phyloP scores from a whole-genome alignment of 2,329 filamentous ascomycete species.

The Paecilomyces sp. region DNA sequence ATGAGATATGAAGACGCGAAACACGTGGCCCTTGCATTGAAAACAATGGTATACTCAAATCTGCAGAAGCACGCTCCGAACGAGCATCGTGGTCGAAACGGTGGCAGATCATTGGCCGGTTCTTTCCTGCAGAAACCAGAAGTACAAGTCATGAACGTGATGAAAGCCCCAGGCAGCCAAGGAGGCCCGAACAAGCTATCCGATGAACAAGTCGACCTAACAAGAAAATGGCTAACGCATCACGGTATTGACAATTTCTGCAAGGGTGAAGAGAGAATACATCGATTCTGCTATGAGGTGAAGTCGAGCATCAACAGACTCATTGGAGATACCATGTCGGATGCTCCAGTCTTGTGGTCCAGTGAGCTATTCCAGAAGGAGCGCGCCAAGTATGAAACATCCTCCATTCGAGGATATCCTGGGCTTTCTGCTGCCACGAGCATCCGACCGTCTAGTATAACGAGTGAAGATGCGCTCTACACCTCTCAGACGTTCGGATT shows the following conservation, averaged over 20 bases:
- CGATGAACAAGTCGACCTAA: constrained; percentile 89
- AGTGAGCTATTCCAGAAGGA: constrained; percentile 82
- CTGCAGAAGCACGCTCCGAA: constrained; percentile 17
- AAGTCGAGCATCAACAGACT: constrained; percentile 79
- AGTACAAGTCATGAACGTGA: constrained; percentile 76
- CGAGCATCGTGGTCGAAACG: constrained; percentile 31
- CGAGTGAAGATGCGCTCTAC: constrained; percentile 35
- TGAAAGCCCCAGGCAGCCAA: constrained; percentile 74
- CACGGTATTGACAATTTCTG: constrained; percentile 88
- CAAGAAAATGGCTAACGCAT: constrained; percentile 71
- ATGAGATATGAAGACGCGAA: constrained; percentile 79
- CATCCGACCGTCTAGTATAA: constrained; percentile 36
- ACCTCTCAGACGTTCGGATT: constrained; percentile 18
- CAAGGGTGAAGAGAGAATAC: constrained; percentile 87
- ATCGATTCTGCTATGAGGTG: constrained; percentile 86
- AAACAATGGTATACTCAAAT: constrained; percentile 67
- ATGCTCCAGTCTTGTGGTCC: constrained; percentile 85
- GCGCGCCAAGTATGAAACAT: constrained; percentile 32
- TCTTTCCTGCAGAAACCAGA: constrained; percentile 72
- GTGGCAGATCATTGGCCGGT: constrained; percentile 42
- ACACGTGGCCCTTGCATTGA: constrained; percentile 78
- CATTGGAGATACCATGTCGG: constrained; percentile 73
- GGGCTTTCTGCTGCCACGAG: constrained; percentile 38
- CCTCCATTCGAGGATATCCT: constrained; percentile 28
- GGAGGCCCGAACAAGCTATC: constrained; percentile 91